Base-by-base conservation (phyloP, 257 asterid genomes). In the Rauvolfia tetraphylla region DNA sequence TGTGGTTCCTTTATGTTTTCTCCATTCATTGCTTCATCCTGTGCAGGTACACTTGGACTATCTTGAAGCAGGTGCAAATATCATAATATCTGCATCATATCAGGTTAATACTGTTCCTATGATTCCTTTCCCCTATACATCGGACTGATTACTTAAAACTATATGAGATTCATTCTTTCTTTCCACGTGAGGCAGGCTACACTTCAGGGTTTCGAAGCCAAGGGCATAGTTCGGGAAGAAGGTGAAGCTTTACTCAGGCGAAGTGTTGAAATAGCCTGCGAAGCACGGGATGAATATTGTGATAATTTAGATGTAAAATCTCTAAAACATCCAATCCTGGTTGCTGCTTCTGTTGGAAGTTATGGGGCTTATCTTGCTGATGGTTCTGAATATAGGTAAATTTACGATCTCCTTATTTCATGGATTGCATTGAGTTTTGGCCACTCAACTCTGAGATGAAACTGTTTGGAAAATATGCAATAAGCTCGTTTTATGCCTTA, bases 341-440 rank as follows among this genome's bases (percentile, higher is more conserved):
- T 93, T 31, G 97, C 93, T 78, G 98, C 97, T 14, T 93, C 98
- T 3, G 93, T 91, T 4, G 98, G 97, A 65, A 93, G 97, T 87
- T 91, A 90, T 42, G 97, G 96, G 39, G 97, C 98, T 58, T 93
- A 87, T 80, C 86, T 91, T 27, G 92, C 96, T 0, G 97, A 93
- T 79, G 98, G 98, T 71, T 91, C 97, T 14, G 96, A 93, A 81
- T 93, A 93, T 75, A 93, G 90, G 98, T 90, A 46, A 15, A 54
- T 8, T 39, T 75, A 12, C 8, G 4, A 22, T 38, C 33, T 39
- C 72, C 72, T 67, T 67, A 38, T 23, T 3, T 38, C 20, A 67
- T 6, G 25, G 33, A 7, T 13, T 8, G 62, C 7, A 7, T 22
- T 75, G 36, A 42, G 20, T 33, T 75, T 36, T 33, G 13, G 15